These are phyloP conservation scores for Aspergillus sp. DNA, from an alignment of 2,329 filamentous ascomycete genomes.

Conservation along the genomic window DNA sequence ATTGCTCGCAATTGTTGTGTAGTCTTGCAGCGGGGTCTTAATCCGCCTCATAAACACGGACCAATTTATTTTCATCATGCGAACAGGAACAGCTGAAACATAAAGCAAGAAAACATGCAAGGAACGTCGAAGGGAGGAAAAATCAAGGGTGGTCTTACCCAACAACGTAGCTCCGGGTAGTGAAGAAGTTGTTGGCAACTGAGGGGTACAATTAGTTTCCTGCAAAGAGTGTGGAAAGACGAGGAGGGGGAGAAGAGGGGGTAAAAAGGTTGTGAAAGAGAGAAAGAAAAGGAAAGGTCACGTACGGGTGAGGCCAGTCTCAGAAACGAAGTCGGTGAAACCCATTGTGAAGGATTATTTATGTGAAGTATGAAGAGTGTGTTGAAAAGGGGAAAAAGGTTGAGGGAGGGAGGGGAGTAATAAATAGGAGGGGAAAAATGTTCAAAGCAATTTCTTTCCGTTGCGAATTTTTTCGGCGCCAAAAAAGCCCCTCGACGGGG, in stretches of 20 bases:
- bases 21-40: conserved; percentile 86
- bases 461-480: conserved; percentile 23
- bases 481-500: conserved; percentile 23
- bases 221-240: not conserved
- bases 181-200: conserved; percentile 46
- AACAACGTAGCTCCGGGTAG: conserved; percentile 75
- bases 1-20: conserved; percentile 68
- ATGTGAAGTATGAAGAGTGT: conserved; percentile 18
- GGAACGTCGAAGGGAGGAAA: conserved; percentile 15
- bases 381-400: conserved; percentile 17
- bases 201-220: conserved; percentile 34
- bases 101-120: not conserved
- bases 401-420: conserved; percentile 21
- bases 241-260: conserved; percentile 13
- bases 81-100: conserved; percentile 23
- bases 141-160: conserved; percentile 60
- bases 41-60: conserved; percentile 94
- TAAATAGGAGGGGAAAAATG: conserved; percentile 29
- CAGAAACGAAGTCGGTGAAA: conserved; percentile 65
- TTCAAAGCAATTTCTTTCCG: conserved; percentile 32
- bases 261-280: conserved; percentile 6
- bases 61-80: conserved; percentile 83
- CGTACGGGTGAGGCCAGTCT: conserved; percentile 61
- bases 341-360: conserved; percentile 53
- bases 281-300: conserved; percentile 27